Base-by-base conservation (phyloP, 805 yeast genomes). In the Myxozyma vanderwaltii region DNA sequence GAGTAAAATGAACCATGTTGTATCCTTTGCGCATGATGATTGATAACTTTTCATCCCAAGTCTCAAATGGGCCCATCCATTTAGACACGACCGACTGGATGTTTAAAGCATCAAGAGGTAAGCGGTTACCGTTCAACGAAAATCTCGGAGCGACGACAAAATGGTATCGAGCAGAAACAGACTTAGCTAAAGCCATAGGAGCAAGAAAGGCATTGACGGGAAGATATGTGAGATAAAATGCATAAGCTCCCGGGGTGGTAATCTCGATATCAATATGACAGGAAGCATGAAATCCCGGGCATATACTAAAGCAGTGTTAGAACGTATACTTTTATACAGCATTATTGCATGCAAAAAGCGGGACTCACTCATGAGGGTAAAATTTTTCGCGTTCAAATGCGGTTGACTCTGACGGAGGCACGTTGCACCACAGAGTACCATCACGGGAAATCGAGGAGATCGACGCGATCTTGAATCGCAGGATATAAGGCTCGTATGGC, bases 1-100 rank as follows among this genome's bases (percentile, higher is more conserved):
- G 99, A 4, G 97, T 91, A 72, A 92, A 92, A 76, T 92, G 99
- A 45, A 94, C 78, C 97, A 92, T 89, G 73, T 94, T 94, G 76
- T 92, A 92, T 21, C 94, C 91, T 73, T 94, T 94, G 7, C 74
- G 71, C 15, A 85, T 74, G 46, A 92, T 81, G 47, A 81, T 81
- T 1, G 72, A 71, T 59, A 92, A 88, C 57, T 88, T 76, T 0
- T 74, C 71, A 57, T 82, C 82, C 98, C 98, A 92, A 13, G 81
- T 73, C 1, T 72, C 70, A 35, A 79, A 71, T 1, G 82, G 80
- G 1, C 97, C 97, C 75, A 91, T 82, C 92, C 97, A 90, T 75
- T 92, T 92, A 40, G 97, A 89, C 3, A 92, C 82, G 41, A 94
- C 85, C 0, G 96, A 83, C 72, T 91, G 94, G 70, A 92, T 77